Percentiles rank a stretch among this genome's conserved stretches.
Evolutionary conservation across 805 yeast genomes (phyloP).

Genomic region (Saturnispora sanitii): DNA sequence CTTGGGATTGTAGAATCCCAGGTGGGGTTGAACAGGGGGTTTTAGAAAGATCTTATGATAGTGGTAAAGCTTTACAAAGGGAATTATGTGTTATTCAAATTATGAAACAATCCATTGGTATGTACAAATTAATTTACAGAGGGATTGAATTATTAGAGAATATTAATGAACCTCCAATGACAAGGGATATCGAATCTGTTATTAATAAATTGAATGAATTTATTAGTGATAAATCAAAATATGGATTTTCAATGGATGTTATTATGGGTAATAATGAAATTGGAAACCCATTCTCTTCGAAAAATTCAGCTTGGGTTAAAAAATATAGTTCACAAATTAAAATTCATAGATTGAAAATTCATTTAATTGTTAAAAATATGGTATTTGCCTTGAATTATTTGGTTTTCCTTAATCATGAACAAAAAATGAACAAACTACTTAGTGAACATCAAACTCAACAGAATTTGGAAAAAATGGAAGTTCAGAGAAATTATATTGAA

Average conservation of each 20-base stretch:
- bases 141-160: slow-evolving; percentile 31
- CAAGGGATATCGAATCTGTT: slow-evolving; percentile 23
- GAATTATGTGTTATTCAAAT: slow-evolving; percentile 41
- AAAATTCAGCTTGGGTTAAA: slow-evolving; percentile 13
- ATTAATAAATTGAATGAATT: slow-evolving; percentile 24
- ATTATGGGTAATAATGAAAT: slow-evolving; percentile 16
- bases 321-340: slow-evolving; percentile 19
- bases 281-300: slow-evolving; percentile 12
- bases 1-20: slow-evolving; percentile 32
- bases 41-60: slow-evolving; percentile 26
- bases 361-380: slow-evolving; percentile 35
- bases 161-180: slow-evolving; percentile 28
- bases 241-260: slow-evolving; percentile 19
- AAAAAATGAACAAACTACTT: slow-evolving; percentile 25
- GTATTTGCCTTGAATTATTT: slow-evolving; percentile 43
- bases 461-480: slow-evolving; percentile 24
- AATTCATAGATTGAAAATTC: slow-evolving; percentile 25
- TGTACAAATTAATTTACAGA: slow-evolving; percentile 34
- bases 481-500: slow-evolving; percentile 25
- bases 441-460: slow-evolving; percentile 21
- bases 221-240: slow-evolving; percentile 23
- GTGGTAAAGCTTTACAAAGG: slow-evolving; percentile 22
- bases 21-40: slow-evolving; percentile 31
- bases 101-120: slow-evolving; percentile 36
- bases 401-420: slow-evolving; percentile 30